phyloP scores from a whole-genome alignment of 371 early-diverging fungal species.

The Mortierella sp. region DNA sequence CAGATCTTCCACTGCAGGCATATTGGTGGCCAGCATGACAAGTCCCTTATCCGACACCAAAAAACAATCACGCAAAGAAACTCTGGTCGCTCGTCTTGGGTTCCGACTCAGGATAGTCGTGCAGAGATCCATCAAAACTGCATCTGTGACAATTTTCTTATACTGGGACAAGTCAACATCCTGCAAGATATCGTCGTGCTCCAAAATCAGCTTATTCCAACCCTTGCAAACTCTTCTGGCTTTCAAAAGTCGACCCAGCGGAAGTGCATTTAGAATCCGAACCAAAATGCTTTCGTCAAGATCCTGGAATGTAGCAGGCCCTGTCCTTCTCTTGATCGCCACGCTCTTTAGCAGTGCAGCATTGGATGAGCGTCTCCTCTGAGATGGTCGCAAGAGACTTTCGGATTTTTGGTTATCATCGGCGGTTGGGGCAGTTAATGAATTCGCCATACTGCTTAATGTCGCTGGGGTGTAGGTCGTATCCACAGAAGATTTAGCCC shows the following conservation, averaged over 20 bases:
- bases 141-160: constrained; percentile 64
- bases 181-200: constrained; percentile 48
- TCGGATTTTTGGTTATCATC: background rate
- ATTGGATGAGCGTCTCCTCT: constrained; percentile 5
- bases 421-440: background rate
- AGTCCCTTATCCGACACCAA: constrained; percentile 67
- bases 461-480: constrained; percentile 11
- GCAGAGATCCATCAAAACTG: constrained; percentile 28
- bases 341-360: background rate
- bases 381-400: background rate
- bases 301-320: constrained; percentile 44
- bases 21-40: constrained; percentile 45
- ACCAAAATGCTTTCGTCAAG: constrained; percentile 27
- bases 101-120: constrained; percentile 28
- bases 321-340: constrained; percentile 15
- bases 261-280: constrained; percentile 23
- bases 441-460: constrained; percentile 15
- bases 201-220: constrained; percentile 53
- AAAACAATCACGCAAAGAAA: constrained; percentile 54
- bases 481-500: constrained; percentile 22
- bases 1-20: constrained; percentile 62
- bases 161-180: constrained; percentile 59
- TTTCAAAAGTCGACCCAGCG: constrained; percentile 22
- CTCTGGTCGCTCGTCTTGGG: constrained; percentile 14
- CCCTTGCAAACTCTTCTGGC: constrained; percentile 42